Base-by-base conservation (phyloP, 345 rosid genomes). In the Populus simonii region DNA sequence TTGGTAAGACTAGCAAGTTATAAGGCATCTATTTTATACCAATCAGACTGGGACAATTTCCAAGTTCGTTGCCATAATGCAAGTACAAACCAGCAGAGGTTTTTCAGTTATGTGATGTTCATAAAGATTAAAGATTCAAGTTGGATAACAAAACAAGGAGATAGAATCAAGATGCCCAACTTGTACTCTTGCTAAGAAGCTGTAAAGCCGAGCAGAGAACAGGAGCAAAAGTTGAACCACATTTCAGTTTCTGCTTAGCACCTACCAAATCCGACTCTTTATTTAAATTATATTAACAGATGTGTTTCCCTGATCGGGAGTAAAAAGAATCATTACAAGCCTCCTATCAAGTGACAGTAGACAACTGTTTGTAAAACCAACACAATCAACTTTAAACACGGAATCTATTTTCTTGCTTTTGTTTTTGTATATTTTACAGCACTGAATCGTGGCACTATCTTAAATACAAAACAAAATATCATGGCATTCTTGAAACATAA, bases 391-490 rank as follows among this genome's bases (percentile, higher is more conserved):
- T 41, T 75, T 27, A 29, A 76, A 74, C 70, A 80, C 69, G 70
- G 71, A 71, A 38, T 80, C 86, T 75, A 51, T 80, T 69, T 79
- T 23, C 66, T 73, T 70, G 41, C 35, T 59, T 70, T 70, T 33
- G 57, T 76, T 82, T 59, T 75, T 31, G 43, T 36, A 49, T 78
- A 82, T 81, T 80, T 78, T 80, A 84, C 87, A 87, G 39, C 43
- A 67, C 71, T 74, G 81, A 73, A 61, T 62, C 57, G 72, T 75
- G 72, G 80, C 67, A 47, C 85, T 80, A 84, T 79, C 83, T 81
- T 90, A 88, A 87, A 82, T 74, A 89, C 88, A 85, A 82, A 81
- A 77, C 79, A 85, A 84, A 61, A 77, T 41, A 73, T 70, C 66
- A 73, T 33, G 65, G 12, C 79, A 65, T 76, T 59, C 82, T 67